Evolutionary conservation across 768 basidiomycete species (phyloP), one percentile per base, ranked within the genome.

Genomic region (Neoboletus magnificus): DNA sequence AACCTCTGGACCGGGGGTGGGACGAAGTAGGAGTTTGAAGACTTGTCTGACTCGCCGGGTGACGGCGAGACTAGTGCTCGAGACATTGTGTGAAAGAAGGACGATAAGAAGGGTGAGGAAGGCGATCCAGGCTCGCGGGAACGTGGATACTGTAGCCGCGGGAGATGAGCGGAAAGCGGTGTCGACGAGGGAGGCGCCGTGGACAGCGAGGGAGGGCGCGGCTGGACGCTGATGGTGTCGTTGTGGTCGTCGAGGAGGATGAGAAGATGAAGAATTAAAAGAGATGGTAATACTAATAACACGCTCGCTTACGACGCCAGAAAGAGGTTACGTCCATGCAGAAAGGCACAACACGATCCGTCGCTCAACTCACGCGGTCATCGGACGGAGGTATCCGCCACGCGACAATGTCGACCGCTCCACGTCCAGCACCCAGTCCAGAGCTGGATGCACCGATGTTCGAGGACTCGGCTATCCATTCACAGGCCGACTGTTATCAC

Each of bases 1-100:
- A 72, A 47, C 11, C 69, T 48, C 54, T 65, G 71, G 1, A 72
- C 36, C 4, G 69, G 66, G 0, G 71, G 71, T 11, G 71, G 69
- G 15, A 72, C 52, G 33, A 65, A 70, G 46, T 33, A 30, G 0
- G 57, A 33, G 32, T 16, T 30, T 7, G 57, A 12, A 20, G 56
- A 50, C 41, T 55, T 69, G 36, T 69, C 68, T 27, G 51, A 13
- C 12, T 71, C 68, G 20, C 43, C 59, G 56, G 63, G 53, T 1
- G 62, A 36, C 16, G 61, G 54, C 2, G 61, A 60, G 32, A 36
- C 48, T n/a, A 44, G 58, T 41, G 64, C 44, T 40, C 59, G 40
- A 3, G 59, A 54, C 66, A 72, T 70, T 39, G 40, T 37, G 22
- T 40, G 35, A 50, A 40, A 25, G 41, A 25, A 11, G 9, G n/a